Conservation (phyloP, 208 protist species). For the Trypanosoma avium region DNA sequence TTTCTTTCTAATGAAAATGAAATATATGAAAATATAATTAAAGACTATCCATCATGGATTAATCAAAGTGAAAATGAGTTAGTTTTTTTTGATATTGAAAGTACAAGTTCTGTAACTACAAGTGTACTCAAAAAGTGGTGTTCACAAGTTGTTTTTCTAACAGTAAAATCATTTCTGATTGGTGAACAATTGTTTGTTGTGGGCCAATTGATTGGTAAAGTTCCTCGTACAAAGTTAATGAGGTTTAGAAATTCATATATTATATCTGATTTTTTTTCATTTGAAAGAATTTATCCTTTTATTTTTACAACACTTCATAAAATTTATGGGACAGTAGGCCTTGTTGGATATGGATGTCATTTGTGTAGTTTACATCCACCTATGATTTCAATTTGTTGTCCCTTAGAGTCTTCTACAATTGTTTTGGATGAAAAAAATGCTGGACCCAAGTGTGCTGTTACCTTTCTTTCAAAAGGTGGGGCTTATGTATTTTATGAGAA, state of each 20-base stretch:
- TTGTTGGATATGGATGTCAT: conserved; percentile 28
- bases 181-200: conserved; percentile 38
- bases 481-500: conserved; percentile 20
- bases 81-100: conserved; percentile 17
- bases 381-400: conserved; percentile 21
- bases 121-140: conserved; percentile 4
- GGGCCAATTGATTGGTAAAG: conserved; percentile 9
- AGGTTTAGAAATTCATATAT: background rate
- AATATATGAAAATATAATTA: conserved; percentile 16
- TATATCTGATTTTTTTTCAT: background rate
- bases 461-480: conserved; percentile 19
- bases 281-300: conserved; percentile 25
- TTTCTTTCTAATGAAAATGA: conserved; percentile 9
- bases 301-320: conserved; percentile 35
- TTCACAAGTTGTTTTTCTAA: conserved; percentile 17
- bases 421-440: conserved; percentile 29
- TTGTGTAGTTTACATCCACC: conserved; percentile 31
- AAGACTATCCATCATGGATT: conserved; percentile 19
- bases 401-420: conserved; percentile 14
- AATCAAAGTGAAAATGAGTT: conserved; percentile 12
- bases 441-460: conserved; percentile 24
- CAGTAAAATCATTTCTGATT: conserved; percentile 24
- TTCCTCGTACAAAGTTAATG: background rate
- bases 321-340: conserved; percentile 30
- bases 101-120: conserved; percentile 16